phyloP scores from a whole-genome alignment of 2,329 filamentous ascomycete species.

The Spiromastix sp. region DNA sequence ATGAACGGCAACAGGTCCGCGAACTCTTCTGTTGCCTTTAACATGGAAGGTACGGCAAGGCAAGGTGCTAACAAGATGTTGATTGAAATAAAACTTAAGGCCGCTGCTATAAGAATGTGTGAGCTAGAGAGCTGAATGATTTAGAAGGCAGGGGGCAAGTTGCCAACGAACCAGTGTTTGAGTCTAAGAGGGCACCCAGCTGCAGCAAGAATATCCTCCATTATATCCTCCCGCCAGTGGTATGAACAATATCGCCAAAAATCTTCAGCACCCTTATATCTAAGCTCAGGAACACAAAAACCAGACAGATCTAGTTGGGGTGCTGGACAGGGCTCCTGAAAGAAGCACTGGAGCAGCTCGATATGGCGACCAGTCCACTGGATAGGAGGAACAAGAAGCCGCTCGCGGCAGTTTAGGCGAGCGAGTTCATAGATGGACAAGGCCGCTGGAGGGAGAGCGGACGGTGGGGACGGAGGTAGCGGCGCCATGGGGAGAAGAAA shows the following conservation, averaged over 20 bases:
- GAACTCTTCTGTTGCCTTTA: background rate
- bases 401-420: slow-evolving; percentile 4
- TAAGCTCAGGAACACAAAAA: background rate
- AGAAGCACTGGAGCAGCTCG: slow-evolving; percentile 6
- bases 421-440: slow-evolving; percentile 1
- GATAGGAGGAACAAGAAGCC: slow-evolving; percentile 4
- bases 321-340: slow-evolving; percentile 3
- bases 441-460: background rate
- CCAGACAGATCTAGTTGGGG: background rate
- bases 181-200: slow-evolving; percentile 1
- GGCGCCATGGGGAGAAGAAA: too few species aligned
- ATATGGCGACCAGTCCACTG: slow-evolving; percentile 5
- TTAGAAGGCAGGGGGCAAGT: background rate
- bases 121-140: background rate
- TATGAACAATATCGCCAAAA: background rate
- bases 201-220: background rate
- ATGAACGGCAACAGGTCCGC: slow-evolving; percentile 2
- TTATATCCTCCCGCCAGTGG: background rate
- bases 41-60: slow-evolving; percentile 1
- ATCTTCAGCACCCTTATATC: background rate
- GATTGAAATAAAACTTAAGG: slow-evolving; percentile 3
- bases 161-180: background rate
- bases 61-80: background rate
- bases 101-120: background rate
- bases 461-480: too few species aligned